These are phyloP conservation scores for Terfezia boudieri DNA, from an alignment of 495 filamentous ascomycete genomes.

Conservation along the genomic window DNA sequence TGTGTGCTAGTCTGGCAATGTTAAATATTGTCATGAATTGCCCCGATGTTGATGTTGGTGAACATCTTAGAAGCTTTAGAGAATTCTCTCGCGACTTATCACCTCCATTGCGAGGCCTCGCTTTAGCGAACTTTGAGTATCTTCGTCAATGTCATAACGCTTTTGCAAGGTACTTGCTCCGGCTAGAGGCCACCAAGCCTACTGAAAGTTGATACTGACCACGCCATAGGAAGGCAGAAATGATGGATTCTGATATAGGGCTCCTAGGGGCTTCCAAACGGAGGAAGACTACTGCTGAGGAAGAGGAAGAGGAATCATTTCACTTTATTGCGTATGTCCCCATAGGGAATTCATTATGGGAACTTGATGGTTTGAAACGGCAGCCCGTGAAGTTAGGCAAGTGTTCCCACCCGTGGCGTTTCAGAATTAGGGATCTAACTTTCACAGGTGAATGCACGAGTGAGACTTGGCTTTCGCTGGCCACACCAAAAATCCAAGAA, in stretches of 20 bases:
- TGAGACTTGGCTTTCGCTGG: slow-evolving; percentile 6
- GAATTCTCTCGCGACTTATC: slow-evolving; percentile 41
- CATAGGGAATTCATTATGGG: slow-evolving; percentile 52
- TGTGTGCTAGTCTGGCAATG: slow-evolving; percentile 72
- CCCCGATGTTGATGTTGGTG: slow-evolving; percentile 37
- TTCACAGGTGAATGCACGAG: slow-evolving; percentile 8
- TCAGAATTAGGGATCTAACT: slow-evolving; percentile 3
- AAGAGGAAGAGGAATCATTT: slow-evolving; percentile 27
- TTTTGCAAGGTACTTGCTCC: slow-evolving; percentile 39
- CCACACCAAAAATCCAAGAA: slow-evolving; percentile 4
- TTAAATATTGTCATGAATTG: slow-evolving; percentile 84
- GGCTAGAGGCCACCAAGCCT: slow-evolving; percentile 1
- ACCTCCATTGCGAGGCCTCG: slow-evolving; percentile 51
- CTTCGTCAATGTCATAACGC: slow-evolving; percentile 71
- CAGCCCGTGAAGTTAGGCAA: slow-evolving; percentile 51
- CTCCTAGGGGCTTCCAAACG: slow-evolving; percentile 26
- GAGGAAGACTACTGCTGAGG: slow-evolving; percentile 8
- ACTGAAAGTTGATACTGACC: too few relatives aligned
- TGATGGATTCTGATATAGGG: slow-evolving; percentile 50
- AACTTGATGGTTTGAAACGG: slow-evolving; percentile 65
- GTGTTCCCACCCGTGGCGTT: slow-evolving; percentile 1
- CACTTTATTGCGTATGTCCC: slow-evolving; percentile 89
- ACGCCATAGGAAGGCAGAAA: slow-evolving; percentile 41
- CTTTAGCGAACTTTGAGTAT: slow-evolving; percentile 49
- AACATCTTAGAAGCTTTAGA: slow-evolving; percentile 45